A percentile compares a stretch with the other conserved stretches of the same genome.
Evolutionary conservation across 306 rosid species (phyloP).

Genomic region (Prunus armeniaca): DNA sequence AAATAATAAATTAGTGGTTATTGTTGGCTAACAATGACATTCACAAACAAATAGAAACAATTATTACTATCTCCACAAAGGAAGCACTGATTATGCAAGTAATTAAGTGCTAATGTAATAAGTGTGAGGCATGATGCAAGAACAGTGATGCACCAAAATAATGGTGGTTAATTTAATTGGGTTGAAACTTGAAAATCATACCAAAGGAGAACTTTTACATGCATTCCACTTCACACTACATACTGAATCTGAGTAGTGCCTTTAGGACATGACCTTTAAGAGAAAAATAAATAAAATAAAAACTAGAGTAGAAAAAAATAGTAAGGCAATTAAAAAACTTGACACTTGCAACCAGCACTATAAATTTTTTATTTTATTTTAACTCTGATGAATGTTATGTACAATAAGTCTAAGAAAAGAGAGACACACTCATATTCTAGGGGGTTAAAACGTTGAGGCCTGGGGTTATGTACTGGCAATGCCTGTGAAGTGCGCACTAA

Average conservation of each 20-base stretch:
- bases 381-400: not conserved
- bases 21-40: not conserved
- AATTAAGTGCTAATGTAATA: not conserved
- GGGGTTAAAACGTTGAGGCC: not conserved
- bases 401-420: too few relatives aligned
- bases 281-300: not conserved
- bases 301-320: not conserved
- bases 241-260: not conserved
- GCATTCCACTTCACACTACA: conserved; percentile 6
- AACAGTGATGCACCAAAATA: not conserved
- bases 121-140: not conserved
- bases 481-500: not conserved
- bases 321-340: not conserved
- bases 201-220: not conserved
- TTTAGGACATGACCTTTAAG: not conserved
- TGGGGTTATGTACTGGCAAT: not conserved
- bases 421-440: not conserved
- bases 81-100: not conserved
- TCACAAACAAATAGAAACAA: conserved; percentile 2
- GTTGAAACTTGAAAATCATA: conserved; percentile 7
- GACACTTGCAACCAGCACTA: not conserved
- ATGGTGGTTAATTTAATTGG: conserved; percentile 4
- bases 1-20: not conserved
- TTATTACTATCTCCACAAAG: not conserved
- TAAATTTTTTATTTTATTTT: not conserved